Evolutionary conservation across 345 rosid species (phyloP).

Genomic region (Murraya koenigii): DNA sequence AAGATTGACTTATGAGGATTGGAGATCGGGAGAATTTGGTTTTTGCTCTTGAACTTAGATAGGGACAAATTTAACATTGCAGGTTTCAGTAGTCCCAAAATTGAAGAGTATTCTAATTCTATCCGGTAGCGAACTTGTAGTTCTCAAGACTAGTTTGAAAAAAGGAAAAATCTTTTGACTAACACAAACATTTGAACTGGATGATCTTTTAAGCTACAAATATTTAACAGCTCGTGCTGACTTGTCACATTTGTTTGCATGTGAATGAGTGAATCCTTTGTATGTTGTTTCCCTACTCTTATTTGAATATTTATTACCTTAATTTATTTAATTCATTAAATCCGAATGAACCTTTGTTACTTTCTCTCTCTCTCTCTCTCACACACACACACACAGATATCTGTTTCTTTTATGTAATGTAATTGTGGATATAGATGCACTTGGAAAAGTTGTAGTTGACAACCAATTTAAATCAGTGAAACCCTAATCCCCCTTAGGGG

Average conservation of each 20-base stretch:
- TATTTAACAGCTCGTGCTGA: constrained; percentile 5
- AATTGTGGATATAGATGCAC: neutral
- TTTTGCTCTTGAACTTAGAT: constrained; percentile 18
- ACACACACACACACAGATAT: too few species aligned
- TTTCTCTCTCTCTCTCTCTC: too few species aligned
- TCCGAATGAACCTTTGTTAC: neutral
- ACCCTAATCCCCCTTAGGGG: neutral
- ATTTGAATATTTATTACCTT: neutral
- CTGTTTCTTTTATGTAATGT: neutral
- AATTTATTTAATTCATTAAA: neutral
- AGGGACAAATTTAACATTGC: constrained; percentile 14
- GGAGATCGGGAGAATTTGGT: constrained; percentile 9
- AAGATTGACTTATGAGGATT: constrained; percentile 8
- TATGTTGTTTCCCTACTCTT: neutral
- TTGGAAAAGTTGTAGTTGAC: neutral
- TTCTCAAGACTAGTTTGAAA: neutral
- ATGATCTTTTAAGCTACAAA: constrained; percentile 5
- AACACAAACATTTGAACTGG: neutral
- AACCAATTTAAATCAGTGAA: neutral
- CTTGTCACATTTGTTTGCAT: neutral
- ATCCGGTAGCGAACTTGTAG: constrained; percentile 6
- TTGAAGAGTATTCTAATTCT: constrained; percentile 8
- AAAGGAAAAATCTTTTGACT: neutral
- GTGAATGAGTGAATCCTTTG: neutral
- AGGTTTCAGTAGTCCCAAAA: neutral